phyloP scores from a whole-genome alignment of 1,284 basidiomycete species.

The Gomphus bonarii region DNA sequence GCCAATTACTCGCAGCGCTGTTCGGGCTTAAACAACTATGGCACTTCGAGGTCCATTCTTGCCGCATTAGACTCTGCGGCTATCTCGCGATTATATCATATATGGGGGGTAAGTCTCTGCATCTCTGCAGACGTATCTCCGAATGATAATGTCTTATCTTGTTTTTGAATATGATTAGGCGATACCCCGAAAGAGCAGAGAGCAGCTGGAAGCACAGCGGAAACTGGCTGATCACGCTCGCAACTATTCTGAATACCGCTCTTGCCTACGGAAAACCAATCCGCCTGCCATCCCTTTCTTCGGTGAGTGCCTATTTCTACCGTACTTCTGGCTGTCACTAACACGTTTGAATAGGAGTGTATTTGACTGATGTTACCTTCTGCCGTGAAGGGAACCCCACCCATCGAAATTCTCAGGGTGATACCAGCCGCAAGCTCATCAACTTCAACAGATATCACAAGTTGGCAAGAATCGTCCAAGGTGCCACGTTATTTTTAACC shows the following conservation, averaged over 20 bases:
- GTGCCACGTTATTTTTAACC: conserved; percentile 25
- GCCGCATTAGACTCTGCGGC: conserved; percentile 93
- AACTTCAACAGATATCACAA: conserved; percentile 96
- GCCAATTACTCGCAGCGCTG: conserved; percentile 56
- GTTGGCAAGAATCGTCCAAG: conserved; percentile 80
- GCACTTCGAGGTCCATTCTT: conserved; percentile 85
- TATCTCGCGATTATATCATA: conserved; percentile 82
- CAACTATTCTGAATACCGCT: conserved; percentile 90
- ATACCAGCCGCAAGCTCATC: conserved; percentile 71
- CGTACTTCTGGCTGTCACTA: conserved; percentile 2
- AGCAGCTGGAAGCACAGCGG: conserved; percentile 72
- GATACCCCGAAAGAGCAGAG: conserved; percentile 75
- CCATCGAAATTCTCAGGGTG: conserved; percentile 68
- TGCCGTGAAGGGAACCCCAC: conserved; percentile 92
- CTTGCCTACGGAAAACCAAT: conserved; percentile 67
- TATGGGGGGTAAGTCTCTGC: conserved; percentile 69
- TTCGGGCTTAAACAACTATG: conserved; percentile 79
- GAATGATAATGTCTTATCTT: conserved; percentile 9
- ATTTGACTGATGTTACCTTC: conserved; percentile 90
- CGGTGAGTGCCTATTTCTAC: conserved; percentile 37
- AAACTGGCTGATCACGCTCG: conserved; percentile 82
- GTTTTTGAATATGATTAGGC: conserved; percentile 41
- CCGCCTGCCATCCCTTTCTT: conserved; percentile 90
- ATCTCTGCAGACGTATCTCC: conserved; percentile 14
- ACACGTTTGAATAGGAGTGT: conserved; percentile 49